Evolutionary conservation across 2,329 filamentous ascomycete genomes (phyloP), one percentile per base, ranked within the genome.

Genomic region (Fusarium proliferatum): DNA sequence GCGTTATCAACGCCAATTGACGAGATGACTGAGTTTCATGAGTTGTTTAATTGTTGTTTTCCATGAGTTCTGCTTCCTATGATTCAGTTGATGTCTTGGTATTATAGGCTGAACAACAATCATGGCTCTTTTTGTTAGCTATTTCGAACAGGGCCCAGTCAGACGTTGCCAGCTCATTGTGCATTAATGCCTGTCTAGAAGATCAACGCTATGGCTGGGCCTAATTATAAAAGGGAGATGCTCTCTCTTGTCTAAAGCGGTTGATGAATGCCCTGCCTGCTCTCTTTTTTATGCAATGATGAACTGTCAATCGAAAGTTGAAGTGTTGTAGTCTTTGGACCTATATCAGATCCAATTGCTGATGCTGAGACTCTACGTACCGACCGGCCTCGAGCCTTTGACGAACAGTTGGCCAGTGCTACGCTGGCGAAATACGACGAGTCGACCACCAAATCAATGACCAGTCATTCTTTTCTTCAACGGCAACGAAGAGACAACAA

Each of bases 401-500:
- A 78, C 65, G 77, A 79, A 77, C 76, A 64, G 69, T 69, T 79
- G 77, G 77, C 75, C 72, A 73, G 72, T 78, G 77, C 76, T 53
- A 73, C 71, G 67, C 64, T 67, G 55, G 38, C 59, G 39, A 71
- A 73, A 78, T 76, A 75, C 75, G 75, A 76, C 61, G 12, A 75
- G 71, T 72, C 71, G 62, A 72, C 56, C 63, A 34, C 52, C 49
- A 33, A 53, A 34, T 46, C 52, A 71, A 42, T 63, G 70, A 73
- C 67, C 66, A 75, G 66, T 74, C 72, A 74, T 63, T 64, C 39
- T 28, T n/a, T 12, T 48, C 34, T 60, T 48, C 19, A 36, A 9
- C 49, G 28, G n/a, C 11, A 28, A 34, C 58, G 43, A 59, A 41
- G 34, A 51, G 42, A 26, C 43, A 61, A 69, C 51, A 64, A 33